A percentile compares a stretch with the other conserved stretches of the same genome.
Evolutionary conservation across 163 green algal genomes (phyloP).

Genomic region (Scenedesmus sp.): DNA sequence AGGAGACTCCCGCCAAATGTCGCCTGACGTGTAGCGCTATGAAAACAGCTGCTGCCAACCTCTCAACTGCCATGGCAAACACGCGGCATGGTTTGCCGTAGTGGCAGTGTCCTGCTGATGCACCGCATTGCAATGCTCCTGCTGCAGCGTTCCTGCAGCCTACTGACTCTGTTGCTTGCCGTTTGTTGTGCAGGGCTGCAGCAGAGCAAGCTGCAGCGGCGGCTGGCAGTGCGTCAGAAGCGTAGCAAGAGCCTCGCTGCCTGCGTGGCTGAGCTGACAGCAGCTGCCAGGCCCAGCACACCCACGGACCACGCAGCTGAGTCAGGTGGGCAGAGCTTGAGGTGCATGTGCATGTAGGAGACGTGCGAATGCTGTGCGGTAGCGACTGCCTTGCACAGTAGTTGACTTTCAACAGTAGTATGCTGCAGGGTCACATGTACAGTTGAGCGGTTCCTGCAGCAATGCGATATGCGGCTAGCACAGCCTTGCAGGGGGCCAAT

Average conservation of each 20-base stretch:
- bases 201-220: neutral
- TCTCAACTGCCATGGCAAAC: no score
- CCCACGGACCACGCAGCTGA: neutral
- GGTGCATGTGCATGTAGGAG: neutral
- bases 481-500: neutral
- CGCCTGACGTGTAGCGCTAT: no score
- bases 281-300: constrained; percentile 14
- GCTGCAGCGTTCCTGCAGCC: no score
- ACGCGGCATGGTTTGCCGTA: no score
- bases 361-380: neutral
- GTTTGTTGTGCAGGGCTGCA: neutral
- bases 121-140: no score
- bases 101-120: no score
- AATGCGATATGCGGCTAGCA: no score
- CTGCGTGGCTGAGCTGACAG: neutral
- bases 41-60: no score
- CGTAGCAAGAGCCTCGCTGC: neutral
- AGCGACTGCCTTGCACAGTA: neutral
- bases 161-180: neutral
- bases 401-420: neutral
- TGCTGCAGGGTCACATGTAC: no score
- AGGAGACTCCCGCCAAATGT: no score
- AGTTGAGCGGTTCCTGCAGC: no score
- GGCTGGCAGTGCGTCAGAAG: neutral
- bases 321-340: neutral